Conservation (phyloP, 1,284 basidiomycete genomes). For the Spongispora temasekensis region DNA sequence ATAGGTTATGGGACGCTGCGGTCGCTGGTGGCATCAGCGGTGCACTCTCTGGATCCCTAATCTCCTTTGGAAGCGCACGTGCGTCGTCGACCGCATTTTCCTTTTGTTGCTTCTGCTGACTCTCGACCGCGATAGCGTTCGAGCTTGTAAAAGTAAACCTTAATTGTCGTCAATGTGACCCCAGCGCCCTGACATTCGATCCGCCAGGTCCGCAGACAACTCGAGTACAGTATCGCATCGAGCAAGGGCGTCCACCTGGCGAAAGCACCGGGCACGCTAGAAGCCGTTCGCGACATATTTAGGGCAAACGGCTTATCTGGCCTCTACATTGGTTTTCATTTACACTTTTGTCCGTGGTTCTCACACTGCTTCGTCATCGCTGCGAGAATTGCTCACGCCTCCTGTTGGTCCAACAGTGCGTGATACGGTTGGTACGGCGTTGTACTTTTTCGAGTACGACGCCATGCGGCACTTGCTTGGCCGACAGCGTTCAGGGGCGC, state of each 20-base stretch:
- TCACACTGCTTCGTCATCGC: neutral
- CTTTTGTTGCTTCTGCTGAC: conserved; percentile 10
- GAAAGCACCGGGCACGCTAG: conserved; percentile 72
- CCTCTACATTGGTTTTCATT: conserved; percentile 80
- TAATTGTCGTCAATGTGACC: neutral
- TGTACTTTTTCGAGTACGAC: conserved; percentile 90
- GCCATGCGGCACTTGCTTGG: conserved; percentile 78
- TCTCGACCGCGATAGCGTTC: conserved; percentile 59
- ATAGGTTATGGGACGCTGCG: conserved; percentile 69
- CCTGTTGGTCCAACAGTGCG: conserved; percentile 53
- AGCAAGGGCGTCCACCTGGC: conserved; percentile 66
- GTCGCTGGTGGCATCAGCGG: conserved; percentile 77
- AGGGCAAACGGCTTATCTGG: conserved; percentile 66
- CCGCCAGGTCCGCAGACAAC: conserved; percentile 78
- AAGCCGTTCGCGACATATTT: conserved; percentile 74
- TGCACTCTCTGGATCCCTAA: conserved; percentile 80
- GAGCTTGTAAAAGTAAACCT: conserved; percentile 90
- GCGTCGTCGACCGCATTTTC: conserved; percentile 43
- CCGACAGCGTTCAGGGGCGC: conserved; percentile 68
- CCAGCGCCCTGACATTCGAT: conserved; percentile 11
- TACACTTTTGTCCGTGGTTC: conserved; percentile 71
- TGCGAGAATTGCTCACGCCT: neutral
- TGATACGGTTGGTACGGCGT: conserved; percentile 78
- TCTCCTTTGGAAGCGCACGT: conserved; percentile 85
- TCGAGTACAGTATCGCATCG: conserved; percentile 92